phyloP scores from a whole-genome alignment of 2,329 filamentous ascomycete genomes.

The Keithomyces neogunnii region DNA sequence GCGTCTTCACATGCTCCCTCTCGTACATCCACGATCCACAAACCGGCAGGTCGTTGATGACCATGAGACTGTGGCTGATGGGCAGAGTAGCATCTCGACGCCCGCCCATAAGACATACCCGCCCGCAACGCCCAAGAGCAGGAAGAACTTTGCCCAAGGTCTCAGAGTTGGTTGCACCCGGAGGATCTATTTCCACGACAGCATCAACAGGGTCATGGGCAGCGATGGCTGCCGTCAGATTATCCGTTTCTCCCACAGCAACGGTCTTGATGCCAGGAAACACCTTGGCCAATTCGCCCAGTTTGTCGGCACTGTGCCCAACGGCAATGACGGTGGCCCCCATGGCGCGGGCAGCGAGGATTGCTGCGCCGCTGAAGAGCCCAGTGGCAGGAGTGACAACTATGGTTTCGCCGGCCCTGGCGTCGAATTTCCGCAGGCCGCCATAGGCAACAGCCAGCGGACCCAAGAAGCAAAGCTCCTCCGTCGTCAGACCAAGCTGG shows the following conservation, averaged over 20 bases:
- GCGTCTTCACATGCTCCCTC: constrained; percentile 9
- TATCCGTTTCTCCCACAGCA: constrained; percentile 28
- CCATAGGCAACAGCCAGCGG: constrained; percentile 32
- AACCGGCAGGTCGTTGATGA: constrained; percentile 26
- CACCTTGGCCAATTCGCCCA: constrained; percentile 21
- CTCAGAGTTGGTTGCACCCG: constrained; percentile 23
- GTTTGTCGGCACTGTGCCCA: constrained; percentile 30
- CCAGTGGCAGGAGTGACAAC: constrained; percentile 42
- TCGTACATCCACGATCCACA: constrained; percentile 34
- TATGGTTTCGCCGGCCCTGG: constrained; percentile 39
- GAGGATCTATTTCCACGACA: constrained; percentile 37
- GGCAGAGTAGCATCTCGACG: constrained; percentile 21
- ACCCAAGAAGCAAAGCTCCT: constrained; percentile 29
- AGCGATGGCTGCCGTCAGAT: constrained; percentile 23
- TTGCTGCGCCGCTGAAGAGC: constrained; percentile 36
- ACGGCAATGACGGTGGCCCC: constrained; percentile 44
- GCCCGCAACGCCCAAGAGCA: constrained; percentile 21
- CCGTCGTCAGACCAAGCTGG: constrained; percentile 27
- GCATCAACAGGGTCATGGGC: constrained; percentile 28
- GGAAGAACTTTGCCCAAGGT: constrained; percentile 29
- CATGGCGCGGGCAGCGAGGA: constrained; percentile 38
- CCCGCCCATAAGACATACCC: constrained; percentile 15
- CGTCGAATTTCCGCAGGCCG: constrained; percentile 31
- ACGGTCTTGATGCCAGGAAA: constrained; percentile 27
- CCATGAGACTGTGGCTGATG: constrained; percentile 8